Conservation (phyloP, 2,329 filamentous ascomycete genomes). For the Aspergillus niger region DNA sequence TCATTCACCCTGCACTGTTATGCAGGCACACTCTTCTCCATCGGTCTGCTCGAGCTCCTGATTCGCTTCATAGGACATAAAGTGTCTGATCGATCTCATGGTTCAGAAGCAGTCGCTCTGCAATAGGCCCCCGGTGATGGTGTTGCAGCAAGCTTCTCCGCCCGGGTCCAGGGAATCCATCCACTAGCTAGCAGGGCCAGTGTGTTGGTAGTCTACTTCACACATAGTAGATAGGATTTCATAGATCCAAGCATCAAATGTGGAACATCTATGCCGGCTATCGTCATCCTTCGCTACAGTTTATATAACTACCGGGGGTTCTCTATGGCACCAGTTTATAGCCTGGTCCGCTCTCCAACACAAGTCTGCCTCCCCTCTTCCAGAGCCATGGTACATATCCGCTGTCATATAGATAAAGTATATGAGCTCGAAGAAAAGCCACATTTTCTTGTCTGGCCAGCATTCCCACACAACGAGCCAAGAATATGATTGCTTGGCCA, state of each 20-base stretch:
- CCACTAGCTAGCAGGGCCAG: not conserved
- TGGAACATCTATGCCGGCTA: not conserved
- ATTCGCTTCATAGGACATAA: conserved; percentile 1
- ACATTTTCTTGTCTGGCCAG: not conserved
- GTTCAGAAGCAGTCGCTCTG: not conserved
- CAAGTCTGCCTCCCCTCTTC: too few relatives aligned
- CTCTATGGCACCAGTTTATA: too few relatives aligned
- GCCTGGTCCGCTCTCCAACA: too few relatives aligned
- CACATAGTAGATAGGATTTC: too few relatives aligned
- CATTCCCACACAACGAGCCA: not conserved
- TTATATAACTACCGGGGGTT: not conserved
- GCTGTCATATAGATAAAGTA: not conserved
- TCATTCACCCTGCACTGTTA: not conserved
- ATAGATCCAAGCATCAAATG: not conserved
- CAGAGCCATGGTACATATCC: not conserved
- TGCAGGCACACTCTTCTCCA: conserved; percentile 2
- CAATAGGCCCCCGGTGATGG: not conserved
- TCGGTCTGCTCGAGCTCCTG: not conserved
- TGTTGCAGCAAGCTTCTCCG: not conserved
- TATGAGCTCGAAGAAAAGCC: not conserved
- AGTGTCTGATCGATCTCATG: not conserved
- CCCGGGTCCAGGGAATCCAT: not conserved
- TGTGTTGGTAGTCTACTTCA: not conserved
- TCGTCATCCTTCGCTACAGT: not conserved
- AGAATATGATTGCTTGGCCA: not conserved